Percentiles rank a stretch among this genome's conserved stretches.
These are phyloP conservation scores for Juglanconis juglandina DNA, from an alignment of 2,329 filamentous ascomycete species.

Conservation along the genomic window DNA sequence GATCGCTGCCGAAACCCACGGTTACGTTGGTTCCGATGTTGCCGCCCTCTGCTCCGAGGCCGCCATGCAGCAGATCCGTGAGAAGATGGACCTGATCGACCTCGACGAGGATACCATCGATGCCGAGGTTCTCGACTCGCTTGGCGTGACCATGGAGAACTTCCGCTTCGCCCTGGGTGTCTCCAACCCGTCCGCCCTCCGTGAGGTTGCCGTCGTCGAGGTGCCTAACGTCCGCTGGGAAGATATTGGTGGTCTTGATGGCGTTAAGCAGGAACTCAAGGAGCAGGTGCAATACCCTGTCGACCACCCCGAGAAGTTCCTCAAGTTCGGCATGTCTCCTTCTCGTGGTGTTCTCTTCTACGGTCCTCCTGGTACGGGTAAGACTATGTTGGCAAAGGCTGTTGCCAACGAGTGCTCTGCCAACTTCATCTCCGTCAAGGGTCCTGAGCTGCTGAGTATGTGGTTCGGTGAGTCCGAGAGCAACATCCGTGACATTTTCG, in stretches of 20 bases:
- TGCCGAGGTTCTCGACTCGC: slow-evolving; percentile 94
- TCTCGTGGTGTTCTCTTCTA: slow-evolving; percentile 99
- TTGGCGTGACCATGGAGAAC: slow-evolving; percentile 99
- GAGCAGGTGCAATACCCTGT: slow-evolving; percentile 99
- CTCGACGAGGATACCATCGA: slow-evolving; percentile 98
- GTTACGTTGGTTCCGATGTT: slow-evolving; percentile 97
- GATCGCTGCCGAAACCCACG: slow-evolving; percentile 96
- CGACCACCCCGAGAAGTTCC: slow-evolving; percentile 99
- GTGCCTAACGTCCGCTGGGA: slow-evolving; percentile 99
- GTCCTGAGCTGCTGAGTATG: slow-evolving; percentile 96
- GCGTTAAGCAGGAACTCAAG: slow-evolving; percentile 98
- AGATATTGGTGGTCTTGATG: slow-evolving; percentile 96
- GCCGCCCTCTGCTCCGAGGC: slow-evolving; percentile 98
- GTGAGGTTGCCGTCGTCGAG: slow-evolving; percentile 97
- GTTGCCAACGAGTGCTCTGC: slow-evolving; percentile 98
- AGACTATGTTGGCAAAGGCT: slow-evolving; percentile 98
- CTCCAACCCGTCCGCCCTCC: slow-evolving; percentile 96
- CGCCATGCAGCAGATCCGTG: slow-evolving; percentile 99
- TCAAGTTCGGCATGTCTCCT: slow-evolving; percentile 98
- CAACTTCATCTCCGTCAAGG: slow-evolving; percentile 99
- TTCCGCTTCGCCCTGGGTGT: slow-evolving; percentile 98
- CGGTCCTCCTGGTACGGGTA: slow-evolving; percentile 98
- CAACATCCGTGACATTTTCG: slow-evolving; percentile 99
- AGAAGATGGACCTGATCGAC: slow-evolving; percentile 99
- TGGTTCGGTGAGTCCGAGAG: slow-evolving; percentile 99